Conservation (phyloP, 768 basidiomycete species). For the Dentipellis fragilis region DNA sequence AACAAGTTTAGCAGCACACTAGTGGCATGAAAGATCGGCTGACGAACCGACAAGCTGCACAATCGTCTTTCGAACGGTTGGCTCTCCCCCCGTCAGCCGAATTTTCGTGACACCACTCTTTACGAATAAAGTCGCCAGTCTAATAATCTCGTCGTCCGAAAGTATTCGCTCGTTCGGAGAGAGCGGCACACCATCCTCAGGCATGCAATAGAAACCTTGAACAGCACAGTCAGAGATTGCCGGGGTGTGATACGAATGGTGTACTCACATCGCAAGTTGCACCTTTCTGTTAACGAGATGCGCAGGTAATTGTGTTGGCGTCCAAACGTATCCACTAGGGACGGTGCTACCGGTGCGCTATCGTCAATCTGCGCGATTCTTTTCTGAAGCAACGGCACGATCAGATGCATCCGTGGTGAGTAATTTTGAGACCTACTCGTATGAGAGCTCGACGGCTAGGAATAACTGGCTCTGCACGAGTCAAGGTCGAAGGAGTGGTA, state of each 20-base stretch:
- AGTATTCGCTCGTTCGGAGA: constrained; percentile 62
- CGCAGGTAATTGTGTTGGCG: constrained; percentile 3
- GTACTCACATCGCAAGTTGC: constrained; percentile 3
- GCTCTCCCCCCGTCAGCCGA: constrained; percentile 81
- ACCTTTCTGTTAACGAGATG: constrained; percentile 1
- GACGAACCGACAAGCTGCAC: constrained; percentile 53
- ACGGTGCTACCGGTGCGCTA: neutral
- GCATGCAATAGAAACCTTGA: constrained; percentile 89
- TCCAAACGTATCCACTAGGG: constrained; percentile 1
- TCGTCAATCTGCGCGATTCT: neutral
- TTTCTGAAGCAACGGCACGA: neutral
- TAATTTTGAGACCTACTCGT: neutral
- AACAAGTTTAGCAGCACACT: too few species aligned
- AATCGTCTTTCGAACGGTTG: constrained; percentile 72
- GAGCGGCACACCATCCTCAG: constrained; percentile 65
- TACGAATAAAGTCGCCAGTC: constrained; percentile 70
- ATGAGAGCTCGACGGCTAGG: neutral
- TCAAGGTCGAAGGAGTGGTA: neutral
- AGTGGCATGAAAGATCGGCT: neutral
- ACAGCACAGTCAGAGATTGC: neutral
- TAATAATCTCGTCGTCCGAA: constrained; percentile 65
- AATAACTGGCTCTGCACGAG: neutral
- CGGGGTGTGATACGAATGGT: neutral
- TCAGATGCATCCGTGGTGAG: neutral
- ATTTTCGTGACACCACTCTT: constrained; percentile 80